Evolutionary conservation across 257 asterid genomes (phyloP).

Genomic region (Buddleja alternifolia): DNA sequence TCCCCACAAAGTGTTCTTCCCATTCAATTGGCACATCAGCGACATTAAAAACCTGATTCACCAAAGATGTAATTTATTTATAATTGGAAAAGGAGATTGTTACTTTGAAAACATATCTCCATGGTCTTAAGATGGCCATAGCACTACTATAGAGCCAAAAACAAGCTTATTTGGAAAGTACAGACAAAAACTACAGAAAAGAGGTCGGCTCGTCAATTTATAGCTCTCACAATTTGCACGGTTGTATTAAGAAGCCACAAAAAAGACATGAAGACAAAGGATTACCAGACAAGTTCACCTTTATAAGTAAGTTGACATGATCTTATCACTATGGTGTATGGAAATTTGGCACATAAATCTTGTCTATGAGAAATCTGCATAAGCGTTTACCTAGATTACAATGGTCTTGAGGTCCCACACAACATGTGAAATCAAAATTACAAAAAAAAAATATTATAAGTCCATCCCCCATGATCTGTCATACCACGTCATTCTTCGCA

Average conservation of each 20-base stretch:
- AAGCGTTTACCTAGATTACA: not conserved
- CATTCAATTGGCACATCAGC: slow-evolving; percentile 72
- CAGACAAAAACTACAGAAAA: not conserved
- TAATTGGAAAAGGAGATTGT: not conserved
- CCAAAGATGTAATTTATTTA: not conserved
- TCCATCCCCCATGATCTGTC: too few species aligned
- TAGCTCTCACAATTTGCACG: not conserved
- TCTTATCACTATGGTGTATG: too few species aligned
- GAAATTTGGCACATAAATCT: not conserved
- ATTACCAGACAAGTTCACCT: not conserved
- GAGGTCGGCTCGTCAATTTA: not conserved
- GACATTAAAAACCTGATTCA: slow-evolving; percentile 46
- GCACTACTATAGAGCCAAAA: not conserved
- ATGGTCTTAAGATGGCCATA: not conserved
- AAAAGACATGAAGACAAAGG: not conserved
- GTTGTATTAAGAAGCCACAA: not conserved
- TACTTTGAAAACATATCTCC: not conserved
- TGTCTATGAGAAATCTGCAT: too few species aligned
- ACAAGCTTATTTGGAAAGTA: not conserved
- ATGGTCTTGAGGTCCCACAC: not conserved
- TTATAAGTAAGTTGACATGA: too few species aligned
- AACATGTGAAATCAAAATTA: too few species aligned
- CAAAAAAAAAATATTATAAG: too few species aligned
- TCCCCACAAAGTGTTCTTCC: slow-evolving; percentile 71
- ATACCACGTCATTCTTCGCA: too few species aligned